A percentile compares a stretch with the other conserved stretches of the same genome.
phyloP scores from a whole-genome alignment of 2,329 filamentous ascomycete genomes.

The Aspergillus sp. region DNA sequence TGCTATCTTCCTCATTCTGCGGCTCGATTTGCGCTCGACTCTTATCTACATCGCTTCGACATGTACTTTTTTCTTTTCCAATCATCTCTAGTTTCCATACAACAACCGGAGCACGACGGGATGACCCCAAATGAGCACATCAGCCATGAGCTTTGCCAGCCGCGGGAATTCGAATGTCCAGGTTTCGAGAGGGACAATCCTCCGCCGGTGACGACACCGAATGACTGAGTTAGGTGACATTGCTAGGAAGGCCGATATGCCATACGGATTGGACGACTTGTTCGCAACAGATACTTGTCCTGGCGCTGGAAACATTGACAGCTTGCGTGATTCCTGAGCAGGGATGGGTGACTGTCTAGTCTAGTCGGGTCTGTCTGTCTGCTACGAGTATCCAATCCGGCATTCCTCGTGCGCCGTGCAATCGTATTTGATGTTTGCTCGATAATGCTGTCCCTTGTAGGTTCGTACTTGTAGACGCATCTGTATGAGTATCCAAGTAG shows the following conservation, averaged over 20 bases:
- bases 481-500: background rate
- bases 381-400: background rate
- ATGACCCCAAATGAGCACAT: conserved; percentile 10
- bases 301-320: background rate
- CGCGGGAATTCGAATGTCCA: conserved; percentile 14
- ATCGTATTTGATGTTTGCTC: conserved; percentile 4
- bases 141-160: conserved; percentile 14
- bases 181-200: conserved; percentile 1
- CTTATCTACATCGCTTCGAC: conserved; percentile 39
- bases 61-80: conserved; percentile 30
- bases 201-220: conserved; percentile 15
- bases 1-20: conserved; percentile 31
- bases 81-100: conserved; percentile 13
- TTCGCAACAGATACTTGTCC: background rate
- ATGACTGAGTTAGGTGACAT: conserved; percentile 10
- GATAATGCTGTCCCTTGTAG: background rate
- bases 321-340: background rate
- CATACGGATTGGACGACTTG: background rate
- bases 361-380: background rate
- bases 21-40: conserved; percentile 2
- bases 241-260: conserved; percentile 12
- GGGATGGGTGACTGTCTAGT: background rate
- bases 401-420: conserved; percentile 3
- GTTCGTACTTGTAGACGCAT: conserved; percentile 1
- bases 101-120: conserved; percentile 7